A percentile compares a stretch with the other conserved stretches of the same genome.
Conservation (phyloP, 306 rosid genomes). For the barrel medic (Medicago truncatula) region DNA sequence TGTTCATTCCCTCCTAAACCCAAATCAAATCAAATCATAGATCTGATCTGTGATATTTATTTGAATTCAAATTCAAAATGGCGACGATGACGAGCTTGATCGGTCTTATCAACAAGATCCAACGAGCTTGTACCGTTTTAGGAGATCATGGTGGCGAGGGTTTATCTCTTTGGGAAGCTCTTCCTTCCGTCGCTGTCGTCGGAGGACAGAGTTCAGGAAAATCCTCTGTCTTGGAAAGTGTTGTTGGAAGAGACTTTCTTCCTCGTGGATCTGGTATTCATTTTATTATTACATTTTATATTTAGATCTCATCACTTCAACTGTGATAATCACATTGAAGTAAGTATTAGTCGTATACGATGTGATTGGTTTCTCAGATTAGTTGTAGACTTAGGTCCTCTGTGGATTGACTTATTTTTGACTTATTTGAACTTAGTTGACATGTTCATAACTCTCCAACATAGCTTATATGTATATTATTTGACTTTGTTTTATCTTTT, state of each 20-base stretch:
- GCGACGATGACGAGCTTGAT: constrained; percentile 99
- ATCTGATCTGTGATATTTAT: neutral
- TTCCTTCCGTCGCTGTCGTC: constrained; percentile 97
- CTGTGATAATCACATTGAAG: constrained; percentile 16
- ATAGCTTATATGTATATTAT: neutral
- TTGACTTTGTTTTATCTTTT: neutral
- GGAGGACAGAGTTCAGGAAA: constrained; percentile 99
- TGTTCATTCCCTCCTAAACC: neutral
- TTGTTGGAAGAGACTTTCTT: constrained; percentile 95
- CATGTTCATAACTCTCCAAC: neutral
- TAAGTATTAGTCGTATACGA: neutral
- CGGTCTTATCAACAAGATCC: constrained; percentile 94
- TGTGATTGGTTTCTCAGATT: too few relatives aligned
- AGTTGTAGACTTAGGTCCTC: neutral
- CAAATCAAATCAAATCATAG: neutral
- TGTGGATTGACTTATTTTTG: neutral
- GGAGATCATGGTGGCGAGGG: constrained; percentile 99
- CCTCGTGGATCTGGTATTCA: constrained; percentile 97
- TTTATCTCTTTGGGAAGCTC: constrained; percentile 99
- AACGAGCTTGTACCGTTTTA: constrained; percentile 92
- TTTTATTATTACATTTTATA: neutral
- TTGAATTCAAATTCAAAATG: constrained; percentile 50
- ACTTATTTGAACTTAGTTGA: neutral
- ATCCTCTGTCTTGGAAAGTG: constrained; percentile 96
- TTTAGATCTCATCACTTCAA: constrained; percentile 24